Base-by-base conservation (phyloP, 371 early-diverging fungal genomes). In the Lichtheimia hyalospora region DNA sequence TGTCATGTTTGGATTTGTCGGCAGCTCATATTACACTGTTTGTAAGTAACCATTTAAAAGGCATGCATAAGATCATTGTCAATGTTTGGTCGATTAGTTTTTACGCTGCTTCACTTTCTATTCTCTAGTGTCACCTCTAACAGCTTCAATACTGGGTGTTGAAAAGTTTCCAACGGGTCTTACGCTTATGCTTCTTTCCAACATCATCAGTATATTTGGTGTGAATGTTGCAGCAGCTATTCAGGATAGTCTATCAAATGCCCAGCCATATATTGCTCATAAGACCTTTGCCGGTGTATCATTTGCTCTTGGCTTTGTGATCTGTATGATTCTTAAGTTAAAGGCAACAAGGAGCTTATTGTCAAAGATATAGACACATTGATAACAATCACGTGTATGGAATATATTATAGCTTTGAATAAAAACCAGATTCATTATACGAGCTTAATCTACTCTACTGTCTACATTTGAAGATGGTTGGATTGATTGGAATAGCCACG, bases 121-220 rank as follows among this genome's bases (percentile, higher is more conserved):
- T 16, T 15, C 24, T 34, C 52, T 54, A 68, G 68, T 77, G 57
- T 74, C 77, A 0, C 70, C 74, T 40, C 68, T 77, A 25, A 62
- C 77, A 13, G 70, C 63, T 0, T 50, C 57, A 15, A 62, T 77
- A 21, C 49, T 70, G 10, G 72, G 74, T 20, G 69, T 69, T 63
- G 72, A 74, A 16, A 57, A 52, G 48, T 73, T 71, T 16, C 74
- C 77, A 12, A 71, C 77, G 0, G 77, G 70, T 2, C 25, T 77
- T 14, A 68, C 74, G 1, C 44, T 74, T 2, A 51, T 77, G 13
- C 54, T 77, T 13, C 27, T 77, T 13, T 62, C 55, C 43, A 77
- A 74, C 28, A 46, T 59, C 5, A 24, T 72, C 2, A 54, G 68
- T 40, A 66, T 72, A 0, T 77, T 74, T 59, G 77, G 74, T 8